Conservation (phyloP, 129 eudicot species). For the Saposhnikovia divaricata region DNA sequence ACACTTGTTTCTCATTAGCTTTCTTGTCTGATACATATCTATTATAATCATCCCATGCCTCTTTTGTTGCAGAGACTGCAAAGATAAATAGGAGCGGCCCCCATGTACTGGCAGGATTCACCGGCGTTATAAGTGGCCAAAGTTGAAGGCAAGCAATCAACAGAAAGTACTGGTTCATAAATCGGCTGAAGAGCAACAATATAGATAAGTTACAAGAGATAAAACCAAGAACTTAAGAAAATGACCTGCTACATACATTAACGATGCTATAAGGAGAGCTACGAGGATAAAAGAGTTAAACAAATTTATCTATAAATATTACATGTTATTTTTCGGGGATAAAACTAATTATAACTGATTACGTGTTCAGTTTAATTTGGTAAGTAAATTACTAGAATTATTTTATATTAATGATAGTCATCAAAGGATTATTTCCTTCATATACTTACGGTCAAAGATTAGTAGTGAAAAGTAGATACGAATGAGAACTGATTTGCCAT, state of each 20-base stretch:
- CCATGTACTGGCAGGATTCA: conserved; percentile 99
- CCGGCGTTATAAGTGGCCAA: conserved; percentile 97
- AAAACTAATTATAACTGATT: neutral
- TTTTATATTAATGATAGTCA: neutral
- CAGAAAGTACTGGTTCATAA: conserved; percentile 98
- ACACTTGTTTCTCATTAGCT: conserved; percentile 96
- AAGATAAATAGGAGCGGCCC: conserved; percentile 94
- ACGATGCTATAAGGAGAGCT: neutral
- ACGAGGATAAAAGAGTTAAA: too few species aligned
- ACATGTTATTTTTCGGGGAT: neutral
- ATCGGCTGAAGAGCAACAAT: conserved; percentile 55
- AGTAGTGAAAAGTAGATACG: too few species aligned
- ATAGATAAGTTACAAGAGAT: conserved; percentile 8
- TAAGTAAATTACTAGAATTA: neutral
- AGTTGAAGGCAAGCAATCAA: conserved; percentile 99
- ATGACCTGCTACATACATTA: neutral
- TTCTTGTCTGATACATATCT: conserved; percentile 90
- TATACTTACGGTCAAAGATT: neutral
- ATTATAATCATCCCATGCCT: conserved; percentile 97
- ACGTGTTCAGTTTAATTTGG: neutral
- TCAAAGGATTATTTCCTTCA: neutral
- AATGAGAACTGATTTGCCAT: neutral
- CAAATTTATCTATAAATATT: too few species aligned
- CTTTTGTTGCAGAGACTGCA: conserved; percentile 91
- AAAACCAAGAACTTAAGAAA: neutral